Percentiles rank a stretch among this genome's conserved stretches.
Conservation (phyloP, 139 green algal genomes). For the Volvox africanus region DNA sequence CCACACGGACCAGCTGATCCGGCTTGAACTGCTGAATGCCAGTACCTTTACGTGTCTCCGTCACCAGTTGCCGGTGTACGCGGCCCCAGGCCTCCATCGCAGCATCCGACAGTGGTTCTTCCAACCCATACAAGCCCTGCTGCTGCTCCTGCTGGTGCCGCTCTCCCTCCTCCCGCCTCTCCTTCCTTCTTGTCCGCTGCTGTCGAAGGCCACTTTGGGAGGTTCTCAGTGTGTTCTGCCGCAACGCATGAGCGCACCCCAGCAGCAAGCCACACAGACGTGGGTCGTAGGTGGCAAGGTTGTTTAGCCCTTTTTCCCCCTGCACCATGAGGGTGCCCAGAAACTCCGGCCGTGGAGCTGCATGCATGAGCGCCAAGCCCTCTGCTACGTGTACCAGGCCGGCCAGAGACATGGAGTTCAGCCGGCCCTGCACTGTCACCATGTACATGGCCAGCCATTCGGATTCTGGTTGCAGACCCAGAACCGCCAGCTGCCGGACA, state of each 20-base stretch:
- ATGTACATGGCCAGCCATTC: neutral
- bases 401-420: neutral
- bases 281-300: neutral
- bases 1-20: conserved; percentile 8
- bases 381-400: neutral
- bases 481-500: neutral
- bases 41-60: neutral
- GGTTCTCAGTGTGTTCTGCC: neutral
- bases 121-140: neutral
- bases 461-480: neutral
- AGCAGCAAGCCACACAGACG: conserved; percentile 27
- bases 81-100: neutral
- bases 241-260: conserved; percentile 10
- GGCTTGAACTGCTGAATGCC: neutral
- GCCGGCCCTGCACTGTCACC: neutral
- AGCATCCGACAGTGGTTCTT: neutral
- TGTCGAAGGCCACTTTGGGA: no score
- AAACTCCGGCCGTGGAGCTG: neutral
- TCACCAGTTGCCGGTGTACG: neutral
- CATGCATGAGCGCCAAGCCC: conserved; percentile 15
- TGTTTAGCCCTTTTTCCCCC: neutral
- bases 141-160: neutral
- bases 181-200: neutral
- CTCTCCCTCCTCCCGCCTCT: neutral
- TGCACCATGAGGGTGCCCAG: neutral